Percentiles rank a stretch among this genome's conserved stretches.
phyloP scores from a whole-genome alignment of 139 green algal species.

The Chlorella sp. region DNA sequence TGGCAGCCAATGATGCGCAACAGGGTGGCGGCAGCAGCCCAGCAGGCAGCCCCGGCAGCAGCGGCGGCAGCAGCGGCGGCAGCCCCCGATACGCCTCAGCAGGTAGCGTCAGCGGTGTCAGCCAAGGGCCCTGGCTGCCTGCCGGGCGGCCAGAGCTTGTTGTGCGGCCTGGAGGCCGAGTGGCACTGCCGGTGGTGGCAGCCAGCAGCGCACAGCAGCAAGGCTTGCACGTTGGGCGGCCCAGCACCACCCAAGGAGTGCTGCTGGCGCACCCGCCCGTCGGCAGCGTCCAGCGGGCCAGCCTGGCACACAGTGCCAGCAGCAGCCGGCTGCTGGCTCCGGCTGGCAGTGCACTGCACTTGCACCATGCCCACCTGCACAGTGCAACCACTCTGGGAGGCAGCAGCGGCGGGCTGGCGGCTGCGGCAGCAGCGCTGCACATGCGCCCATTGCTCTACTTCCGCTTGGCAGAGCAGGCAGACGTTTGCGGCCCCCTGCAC shows the following conservation, averaged over 20 bases:
- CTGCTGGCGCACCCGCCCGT: neutral
- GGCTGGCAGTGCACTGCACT: neutral
- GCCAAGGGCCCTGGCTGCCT: slow-evolving; percentile 6
- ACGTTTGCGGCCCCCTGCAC: slow-evolving; percentile 39
- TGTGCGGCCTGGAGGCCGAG: slow-evolving; percentile 4
- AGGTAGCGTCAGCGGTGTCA: neutral
- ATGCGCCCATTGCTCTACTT: slow-evolving; percentile 46
- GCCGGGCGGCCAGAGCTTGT: slow-evolving; percentile 12
- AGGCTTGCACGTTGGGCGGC: neutral
- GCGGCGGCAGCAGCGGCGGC: neutral
- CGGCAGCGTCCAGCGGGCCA: neutral
- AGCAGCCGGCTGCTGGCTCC: neutral
- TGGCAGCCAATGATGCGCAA: neutral
- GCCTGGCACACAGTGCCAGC: neutral
- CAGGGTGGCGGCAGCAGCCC: neutral
- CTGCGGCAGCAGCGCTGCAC: neutral
- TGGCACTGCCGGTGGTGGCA: slow-evolving; percentile 31
- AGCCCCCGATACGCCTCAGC: neutral
- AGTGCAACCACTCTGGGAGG: no score
- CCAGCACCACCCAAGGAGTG: neutral
- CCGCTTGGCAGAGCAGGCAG: slow-evolving; percentile 39
- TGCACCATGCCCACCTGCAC: no score
- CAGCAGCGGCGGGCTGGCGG: no score
- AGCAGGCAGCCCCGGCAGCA: neutral
- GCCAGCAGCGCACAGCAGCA: neutral